Base-by-base conservation (phyloP, 78 protist genomes). In the Emiliania huxleyi region DNA sequence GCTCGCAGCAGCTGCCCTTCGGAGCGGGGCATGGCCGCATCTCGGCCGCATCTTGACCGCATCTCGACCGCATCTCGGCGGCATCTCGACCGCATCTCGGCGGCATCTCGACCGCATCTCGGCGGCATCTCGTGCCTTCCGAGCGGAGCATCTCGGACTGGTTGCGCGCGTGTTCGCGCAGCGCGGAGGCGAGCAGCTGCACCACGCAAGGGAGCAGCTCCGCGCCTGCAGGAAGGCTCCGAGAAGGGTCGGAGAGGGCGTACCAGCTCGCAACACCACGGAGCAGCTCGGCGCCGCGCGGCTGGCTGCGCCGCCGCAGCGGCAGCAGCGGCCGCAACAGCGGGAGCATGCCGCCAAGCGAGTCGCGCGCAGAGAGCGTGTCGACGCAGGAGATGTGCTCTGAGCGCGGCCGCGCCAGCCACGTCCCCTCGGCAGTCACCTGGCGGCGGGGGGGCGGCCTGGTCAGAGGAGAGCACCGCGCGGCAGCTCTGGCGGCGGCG, bases 91-190 rank as follows among this genome's bases (percentile, higher is more conserved):
- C n/a, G n/a, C n/a, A n/a, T n/a, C n/a, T n/a, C n/a, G n/a, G n/a
- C n/a, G n/a, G n/a, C n/a, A n/a, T n/a, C n/a, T n/a, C n/a, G n/a
- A n/a, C n/a, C n/a, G n/a, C n/a, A n/a, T n/a, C n/a, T n/a, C n/a
- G n/a, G n/a, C n/a, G n/a, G n/a, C n/a, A n/a, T n/a, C n/a, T n/a
- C n/a, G n/a, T n/a, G n/a, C 62, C 62, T 5, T 71, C 81, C 42
- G 81, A 71, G 81, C 81, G 81, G 18, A 71, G 81, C 81, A 71
- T 26, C 81, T 71, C 81, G 29, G 8, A 15, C 81, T 71, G 81
- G 81, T 71, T 71, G 81, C 81, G 81, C 42, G 42, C 42, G 22
- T 71, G 81, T 2, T 8, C 37, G 43, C 42, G 81, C 81, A 71
- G 81, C 43, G 22, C n/a, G 3, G 18, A 4, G 42, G 81, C 35